Base-by-base conservation (phyloP, 2,329 filamentous ascomycete species). In the Ophiosphaerella herpotricha region DNA sequence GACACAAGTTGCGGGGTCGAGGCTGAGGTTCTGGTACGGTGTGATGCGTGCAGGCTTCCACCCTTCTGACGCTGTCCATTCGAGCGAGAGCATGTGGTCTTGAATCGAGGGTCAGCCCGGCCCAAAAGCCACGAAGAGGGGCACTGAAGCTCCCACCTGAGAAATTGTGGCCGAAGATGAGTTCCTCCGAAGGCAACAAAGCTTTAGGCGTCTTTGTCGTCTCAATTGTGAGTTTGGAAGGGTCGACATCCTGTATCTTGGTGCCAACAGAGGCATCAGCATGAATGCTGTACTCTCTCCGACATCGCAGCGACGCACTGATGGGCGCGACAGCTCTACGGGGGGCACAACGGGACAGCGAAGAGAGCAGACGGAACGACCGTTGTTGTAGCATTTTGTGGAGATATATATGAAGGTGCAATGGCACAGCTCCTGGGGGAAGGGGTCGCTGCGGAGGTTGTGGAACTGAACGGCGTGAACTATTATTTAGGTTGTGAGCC, bases 41-140 rank as follows among this genome's bases (percentile, higher is more conserved):
- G 84, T 86, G 71, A 99, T 97, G 59, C 85, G 82, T 50, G 93
- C 90, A 12, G 86, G 77, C 36, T 88, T 78, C 94, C 94, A 97
- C 73, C 92, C 94, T 60, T 89, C 80, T 41, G 83, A 79, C 52
- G 91, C 85, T 47, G 89, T 93, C 94, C 94, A 99, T 80, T 97
- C 91, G 63, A 96, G 83, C 52, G 88, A 87, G 68, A 97, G 86
- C 93, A 99, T 97, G 78, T 97, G 94, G 79, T 99, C 94, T 95
- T 46, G 32, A 26, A 11, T 13, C 7, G 6, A 40, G n/a, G 18
- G 49, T 68, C 43, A 64, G 58, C 57, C 34, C 18, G 4, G 18
- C 44, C 36, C 40, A n/a, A 37, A 35, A 33, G 32, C 12, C 3
- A 12, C 4, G 18, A 21, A 21, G 18, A 32, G 29, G 34, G 44